Evolutionary conservation across 495 filamentous ascomycete genomes (phyloP).

Genomic region (Tuber indicum): DNA sequence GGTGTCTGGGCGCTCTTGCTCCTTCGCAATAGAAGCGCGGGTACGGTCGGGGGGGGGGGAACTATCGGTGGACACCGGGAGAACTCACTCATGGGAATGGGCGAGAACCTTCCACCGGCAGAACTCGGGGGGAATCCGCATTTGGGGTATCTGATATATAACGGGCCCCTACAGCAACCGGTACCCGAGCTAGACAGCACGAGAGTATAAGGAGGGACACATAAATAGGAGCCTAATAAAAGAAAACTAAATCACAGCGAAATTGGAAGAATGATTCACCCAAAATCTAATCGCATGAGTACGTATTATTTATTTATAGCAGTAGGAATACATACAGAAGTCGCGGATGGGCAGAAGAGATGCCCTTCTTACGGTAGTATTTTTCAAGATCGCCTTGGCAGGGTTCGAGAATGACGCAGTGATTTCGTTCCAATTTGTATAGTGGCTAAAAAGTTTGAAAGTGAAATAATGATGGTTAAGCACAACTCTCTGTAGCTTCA

Average conservation of each 20-base stretch:
- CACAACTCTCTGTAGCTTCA: too few species aligned
- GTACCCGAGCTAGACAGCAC: not conserved
- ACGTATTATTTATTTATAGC: not conserved
- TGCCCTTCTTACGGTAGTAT: too few species aligned
- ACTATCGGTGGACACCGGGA: not conserved
- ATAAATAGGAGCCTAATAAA: not conserved
- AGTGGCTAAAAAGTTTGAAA: too few species aligned
- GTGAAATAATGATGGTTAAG: too few species aligned
- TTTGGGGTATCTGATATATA: not conserved
- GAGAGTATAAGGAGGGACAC: not conserved
- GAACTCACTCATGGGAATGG: not conserved
- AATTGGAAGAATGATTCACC: not conserved
- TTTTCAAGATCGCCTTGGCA: too few species aligned
- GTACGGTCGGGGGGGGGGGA: not conserved
- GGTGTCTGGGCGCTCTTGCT: conserved; percentile 13
- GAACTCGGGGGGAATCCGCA: not conserved
- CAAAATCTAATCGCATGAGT: not conserved
- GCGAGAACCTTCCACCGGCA: not conserved
- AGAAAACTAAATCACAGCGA: not conserved
- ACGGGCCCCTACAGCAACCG: not conserved
- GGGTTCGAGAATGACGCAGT: too few species aligned
- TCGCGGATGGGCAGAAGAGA: too few species aligned
- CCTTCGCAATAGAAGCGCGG: conserved; percentile 8
- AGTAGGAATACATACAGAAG: not conserved
- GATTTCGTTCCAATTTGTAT: too few species aligned